Base-by-base conservation (phyloP, 2,329 filamentous ascomycete genomes). In the Exophiala lecanii-corni region DNA sequence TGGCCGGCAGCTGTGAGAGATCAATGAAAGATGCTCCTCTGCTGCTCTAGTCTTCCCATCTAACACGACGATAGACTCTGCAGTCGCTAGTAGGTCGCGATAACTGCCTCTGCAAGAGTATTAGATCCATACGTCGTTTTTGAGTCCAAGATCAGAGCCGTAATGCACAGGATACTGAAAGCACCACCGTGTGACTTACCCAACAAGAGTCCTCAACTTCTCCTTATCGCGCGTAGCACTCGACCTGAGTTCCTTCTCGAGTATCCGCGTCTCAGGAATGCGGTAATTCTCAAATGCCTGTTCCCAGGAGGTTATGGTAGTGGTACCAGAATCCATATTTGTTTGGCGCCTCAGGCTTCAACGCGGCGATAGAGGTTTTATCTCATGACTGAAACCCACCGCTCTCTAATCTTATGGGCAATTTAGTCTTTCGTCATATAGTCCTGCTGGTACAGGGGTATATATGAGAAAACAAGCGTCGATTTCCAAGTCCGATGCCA, bases 41-140 rank as follows among this genome's bases (percentile, higher is more conserved):
- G 88, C 83, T 9, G 72, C 69, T 48, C 82, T 77, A 68, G 92
- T 91, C 60, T 91, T 81, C 28, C 66, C 67, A 54, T 87, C 84
- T 87, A 97, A 95, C 48, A 82, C 77, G 41, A 96, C 84, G 54
- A 97, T 97, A n/a, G 82, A 82, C 66, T 96, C 89, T 41, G 91
- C 91, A 0, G 91, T 96, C 39, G 86, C 86, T 18, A 97, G 79
- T 6, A 97, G 79, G 57, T 92, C 87, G 55, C 91, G 85, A 66
- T 97, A 97, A 58, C 79, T 78, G 55, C 76, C 71, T 15, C 78
- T 81, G 54, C 7, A 45, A 39, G 39, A 43, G n/a, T n/a, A n/a
- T n/a, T n/a, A n/a, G n/a, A n/a, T n/a, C n/a, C n/a, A n/a, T n/a
- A n/a, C n/a, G n/a, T n/a, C n/a, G n/a, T n/a, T n/a, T n/a, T n/a